A percentile compares a stretch with the other conserved stretches of the same genome.
phyloP scores from a whole-genome alignment of 768 basidiomycete genomes.

The Pleurotus giganteus region DNA sequence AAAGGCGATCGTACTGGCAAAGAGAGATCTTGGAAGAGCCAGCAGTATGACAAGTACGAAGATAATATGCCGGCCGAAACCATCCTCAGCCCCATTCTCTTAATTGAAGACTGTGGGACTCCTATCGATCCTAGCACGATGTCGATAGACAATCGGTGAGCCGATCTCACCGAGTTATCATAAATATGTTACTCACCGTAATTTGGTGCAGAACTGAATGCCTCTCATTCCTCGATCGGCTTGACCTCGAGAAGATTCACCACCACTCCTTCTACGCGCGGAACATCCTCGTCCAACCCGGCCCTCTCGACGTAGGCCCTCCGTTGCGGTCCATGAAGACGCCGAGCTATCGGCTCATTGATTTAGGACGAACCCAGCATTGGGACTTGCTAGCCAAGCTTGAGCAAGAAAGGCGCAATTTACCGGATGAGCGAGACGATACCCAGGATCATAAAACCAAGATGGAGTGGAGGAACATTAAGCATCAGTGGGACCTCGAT shows the following conservation, averaged over 20 bases:
- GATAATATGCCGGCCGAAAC: not conserved
- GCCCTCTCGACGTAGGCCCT: constrained; percentile 26
- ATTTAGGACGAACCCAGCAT: constrained; percentile 28
- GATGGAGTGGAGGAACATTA: too few relatives aligned
- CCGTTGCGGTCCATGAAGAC: constrained; percentile 12
- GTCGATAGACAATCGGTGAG: constrained; percentile 36
- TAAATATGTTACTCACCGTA: not conserved
- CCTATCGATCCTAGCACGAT: constrained; percentile 24
- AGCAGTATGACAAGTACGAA: not conserved
- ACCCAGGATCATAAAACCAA: too few relatives aligned
- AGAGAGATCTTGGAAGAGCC: too few relatives aligned
- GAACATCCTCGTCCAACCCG: constrained; percentile 36
- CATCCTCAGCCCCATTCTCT: constrained; percentile 39
- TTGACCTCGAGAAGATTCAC: constrained; percentile 32
- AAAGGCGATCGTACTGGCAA: not conserved
- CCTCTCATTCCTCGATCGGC: constrained; percentile 31
- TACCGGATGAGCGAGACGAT: too few relatives aligned
- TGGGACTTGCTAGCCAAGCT: not conserved
- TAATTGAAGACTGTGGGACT: constrained; percentile 41
- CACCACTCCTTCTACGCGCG: constrained; percentile 36
- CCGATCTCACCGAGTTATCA: not conserved
- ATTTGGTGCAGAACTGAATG: constrained; percentile 38
- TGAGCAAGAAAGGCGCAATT: not conserved
- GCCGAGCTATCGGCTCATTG: constrained; percentile 37
- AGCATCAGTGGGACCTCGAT: too few relatives aligned